Base-by-base conservation (phyloP, 2,329 filamentous ascomycete species). In the Berkeleyomyces basicola region DNA sequence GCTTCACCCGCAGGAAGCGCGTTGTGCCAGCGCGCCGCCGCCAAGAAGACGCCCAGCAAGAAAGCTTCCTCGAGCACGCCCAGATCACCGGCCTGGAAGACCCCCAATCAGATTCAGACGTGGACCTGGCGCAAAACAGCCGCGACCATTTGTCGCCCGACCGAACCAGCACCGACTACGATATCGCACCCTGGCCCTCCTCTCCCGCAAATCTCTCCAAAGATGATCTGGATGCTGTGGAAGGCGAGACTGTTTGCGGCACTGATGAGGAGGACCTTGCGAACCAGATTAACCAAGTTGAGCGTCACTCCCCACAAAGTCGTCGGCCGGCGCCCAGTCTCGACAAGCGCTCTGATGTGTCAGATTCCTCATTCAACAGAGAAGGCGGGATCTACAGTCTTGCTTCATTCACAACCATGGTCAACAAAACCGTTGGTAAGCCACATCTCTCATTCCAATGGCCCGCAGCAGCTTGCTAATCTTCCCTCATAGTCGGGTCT, bases 371-470 rank as follows among this genome's bases (percentile, higher is more conserved):
- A 40, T 59, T 63, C 42, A 47, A 58, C 33, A 23, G 36, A 14
- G 63, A 65, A 14, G 61, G 61, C 7, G 43, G 58, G 14, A 46
- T 61, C n/a, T 65, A 63, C 37, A 58, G 49, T 2, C 57, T 55
- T 6, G 57, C 60, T 14, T 47, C 60, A 10, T 61, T 58, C 43
- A 59, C 60, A 39, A 44, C 58, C 42, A 33, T 59, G 11, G 23
- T 65, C 42, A 55, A 57, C 6, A 62, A 58, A 43, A 33, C 40
- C 33, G 44, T 61, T 42, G 57, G 63, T 65, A 58, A 58, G 61
- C 55, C 11, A 46, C 43, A 5, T 39, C 39, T 44, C 9, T 33
- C 49, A 37, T 51, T 42, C 31, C 7, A 36, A 14, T 44, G 16
- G 7, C 33, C n/a, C n/a, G 39, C 10, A 16, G 33, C 33, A 46